Percentiles rank a stretch among this genome's conserved stretches.
Conservation (phyloP, 805 yeast genomes). For the Cyberlindnera xylosilytica region DNA sequence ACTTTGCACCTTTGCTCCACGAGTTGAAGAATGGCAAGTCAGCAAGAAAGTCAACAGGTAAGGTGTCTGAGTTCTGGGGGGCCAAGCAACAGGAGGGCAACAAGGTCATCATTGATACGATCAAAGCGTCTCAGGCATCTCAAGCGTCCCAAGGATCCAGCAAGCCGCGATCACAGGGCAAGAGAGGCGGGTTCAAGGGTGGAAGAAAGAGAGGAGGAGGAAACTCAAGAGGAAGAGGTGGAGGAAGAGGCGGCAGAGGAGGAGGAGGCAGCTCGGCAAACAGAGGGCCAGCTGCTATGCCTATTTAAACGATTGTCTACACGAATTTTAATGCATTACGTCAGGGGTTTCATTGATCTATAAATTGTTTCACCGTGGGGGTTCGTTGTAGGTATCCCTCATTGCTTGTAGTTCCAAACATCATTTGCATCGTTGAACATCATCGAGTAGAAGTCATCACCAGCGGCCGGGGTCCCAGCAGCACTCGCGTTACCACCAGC, state of each 20-base stretch:
- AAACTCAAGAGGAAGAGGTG: conserved; percentile 1
- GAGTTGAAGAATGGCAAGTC: conserved; percentile 15
- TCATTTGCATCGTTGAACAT: conserved; percentile 22
- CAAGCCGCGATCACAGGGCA: not conserved
- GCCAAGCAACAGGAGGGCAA: conserved; percentile 15
- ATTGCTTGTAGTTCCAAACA: conserved; percentile 11
- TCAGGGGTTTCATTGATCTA: no score
- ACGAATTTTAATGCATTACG: no score
- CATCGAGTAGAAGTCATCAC: conserved; percentile 40
- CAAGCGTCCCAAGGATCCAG: conserved; percentile 5
- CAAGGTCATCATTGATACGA: conserved; percentile 17
- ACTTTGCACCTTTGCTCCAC: conserved; percentile 37
- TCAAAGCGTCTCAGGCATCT: conserved; percentile 22
- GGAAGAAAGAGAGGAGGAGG: not conserved
- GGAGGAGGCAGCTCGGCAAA: not conserved
- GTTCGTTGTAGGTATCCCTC: no score
- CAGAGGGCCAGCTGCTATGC: not conserved
- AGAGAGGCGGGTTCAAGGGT: not conserved
- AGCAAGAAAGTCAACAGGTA: conserved; percentile 9
- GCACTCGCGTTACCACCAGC: not conserved
- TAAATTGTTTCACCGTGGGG: no score
- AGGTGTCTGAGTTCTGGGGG: conserved; percentile 21
- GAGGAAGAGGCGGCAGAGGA: not conserved
- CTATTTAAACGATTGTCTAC: no score
- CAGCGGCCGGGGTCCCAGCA: not conserved